phyloP scores from a whole-genome alignment of 352 stramenopile genomes.

The Globisporangium sylvaticum region DNA sequence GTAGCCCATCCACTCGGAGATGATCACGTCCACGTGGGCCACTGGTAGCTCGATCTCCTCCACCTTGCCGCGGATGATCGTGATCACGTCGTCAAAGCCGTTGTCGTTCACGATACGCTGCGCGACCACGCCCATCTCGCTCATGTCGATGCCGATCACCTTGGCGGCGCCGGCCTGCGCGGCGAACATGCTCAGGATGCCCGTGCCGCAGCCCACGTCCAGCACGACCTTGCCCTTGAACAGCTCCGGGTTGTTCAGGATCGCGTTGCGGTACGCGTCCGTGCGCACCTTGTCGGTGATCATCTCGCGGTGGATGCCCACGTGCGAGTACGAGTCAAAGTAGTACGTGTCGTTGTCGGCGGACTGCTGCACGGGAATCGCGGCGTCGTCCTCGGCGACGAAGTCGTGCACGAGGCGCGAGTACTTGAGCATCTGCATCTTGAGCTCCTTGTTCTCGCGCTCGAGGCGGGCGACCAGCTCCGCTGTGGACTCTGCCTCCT shows the following conservation, averaged over 20 bases:
- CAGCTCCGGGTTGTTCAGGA: conserved; percentile 95
- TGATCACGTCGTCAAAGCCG: conserved; percentile 87
- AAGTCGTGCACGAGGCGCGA: conserved; percentile 65
- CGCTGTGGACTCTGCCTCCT: conserved; percentile 12
- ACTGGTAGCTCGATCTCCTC: conserved; percentile 92
- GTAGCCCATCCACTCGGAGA: conserved; percentile 99
- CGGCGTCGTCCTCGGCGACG: conserved; percentile 57
- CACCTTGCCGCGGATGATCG: conserved; percentile 94
- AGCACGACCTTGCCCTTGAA: conserved; percentile 97
- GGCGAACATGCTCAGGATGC: conserved; percentile 98
- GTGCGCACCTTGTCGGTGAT: conserved; percentile 91
- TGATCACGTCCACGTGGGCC: conserved; percentile 95
- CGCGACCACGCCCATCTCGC: conserved; percentile 93
- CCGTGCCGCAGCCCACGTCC: conserved; percentile 96
- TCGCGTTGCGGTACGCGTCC: conserved; percentile 96
- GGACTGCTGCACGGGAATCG: conserved; percentile 22
- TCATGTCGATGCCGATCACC: conserved; percentile 95
- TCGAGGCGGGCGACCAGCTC: conserved; percentile 40
- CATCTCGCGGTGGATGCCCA: conserved; percentile 98
- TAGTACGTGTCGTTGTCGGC: conserved; percentile 93
- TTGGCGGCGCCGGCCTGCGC: conserved; percentile 86
- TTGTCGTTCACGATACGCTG: conserved; percentile 94
- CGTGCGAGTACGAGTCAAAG: conserved; percentile 98
- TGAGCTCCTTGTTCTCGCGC: conserved; percentile 68
- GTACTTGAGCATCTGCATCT: conserved; percentile 72